A percentile compares a stretch with the other conserved stretches of the same genome.
Conservation (phyloP, 2,329 filamentous ascomycete genomes). For the Epicoccum sorghinum region DNA sequence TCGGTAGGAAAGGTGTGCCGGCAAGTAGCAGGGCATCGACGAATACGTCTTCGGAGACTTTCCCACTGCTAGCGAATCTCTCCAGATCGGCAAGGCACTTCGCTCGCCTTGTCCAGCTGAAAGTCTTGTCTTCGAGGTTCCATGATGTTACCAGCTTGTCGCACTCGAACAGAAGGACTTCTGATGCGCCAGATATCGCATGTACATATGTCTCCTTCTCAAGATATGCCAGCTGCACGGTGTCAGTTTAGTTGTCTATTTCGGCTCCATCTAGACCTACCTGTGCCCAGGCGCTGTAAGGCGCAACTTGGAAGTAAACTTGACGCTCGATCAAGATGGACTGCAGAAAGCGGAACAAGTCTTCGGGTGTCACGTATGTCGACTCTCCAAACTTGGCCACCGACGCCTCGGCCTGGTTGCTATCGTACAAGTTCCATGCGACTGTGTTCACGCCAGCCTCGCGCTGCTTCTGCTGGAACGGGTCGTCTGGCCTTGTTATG, state of each 20-base stretch:
- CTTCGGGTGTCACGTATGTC: constrained; percentile 67
- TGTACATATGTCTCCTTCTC: constrained; percentile 68
- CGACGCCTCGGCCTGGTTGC: constrained; percentile 77
- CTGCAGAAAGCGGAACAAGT: constrained; percentile 79
- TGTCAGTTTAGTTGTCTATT: constrained; percentile 28
- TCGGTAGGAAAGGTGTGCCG: constrained; percentile 78
- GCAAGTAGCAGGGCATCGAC: constrained; percentile 83
- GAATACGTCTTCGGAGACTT: constrained; percentile 73
- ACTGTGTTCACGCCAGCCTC: constrained; percentile 72
- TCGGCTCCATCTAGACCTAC: constrained; percentile 52
- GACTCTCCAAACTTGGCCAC: constrained; percentile 86
- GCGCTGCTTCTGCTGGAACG: constrained; percentile 63
- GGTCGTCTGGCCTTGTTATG: constrained; percentile 71
- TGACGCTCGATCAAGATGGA: constrained; percentile 70
- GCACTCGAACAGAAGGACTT: constrained; percentile 84
- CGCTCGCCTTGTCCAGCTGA: constrained; percentile 69
- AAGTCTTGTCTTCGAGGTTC: constrained; percentile 71
- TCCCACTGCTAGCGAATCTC: constrained; percentile 44
- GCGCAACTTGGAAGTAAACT: constrained; percentile 80
- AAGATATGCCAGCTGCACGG: constrained; percentile 74
- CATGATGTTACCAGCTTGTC: constrained; percentile 73
- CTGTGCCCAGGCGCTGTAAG: constrained; percentile 87
- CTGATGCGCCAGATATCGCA: constrained; percentile 81
- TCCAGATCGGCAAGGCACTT: constrained; percentile 71
- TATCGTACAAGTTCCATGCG: constrained; percentile 88